Evolutionary conservation across 148 eudicot species (phyloP).

Genomic region (Chenopodium suecicum): DNA sequence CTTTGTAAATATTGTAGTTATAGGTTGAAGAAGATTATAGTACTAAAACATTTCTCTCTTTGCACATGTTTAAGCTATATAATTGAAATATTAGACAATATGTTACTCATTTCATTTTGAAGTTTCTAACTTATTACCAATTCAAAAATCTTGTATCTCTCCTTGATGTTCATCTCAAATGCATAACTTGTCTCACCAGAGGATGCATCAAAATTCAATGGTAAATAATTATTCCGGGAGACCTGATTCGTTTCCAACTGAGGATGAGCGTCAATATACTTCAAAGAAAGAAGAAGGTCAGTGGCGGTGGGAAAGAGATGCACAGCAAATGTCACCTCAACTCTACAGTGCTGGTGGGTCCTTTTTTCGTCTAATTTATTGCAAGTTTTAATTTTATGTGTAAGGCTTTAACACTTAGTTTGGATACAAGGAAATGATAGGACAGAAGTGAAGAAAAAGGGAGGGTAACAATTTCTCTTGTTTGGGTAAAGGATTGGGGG

Average conservation of each 20-base stretch:
- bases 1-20: not conserved
- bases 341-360: slow-evolving; percentile 38
- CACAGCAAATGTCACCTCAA: slow-evolving; percentile 40
- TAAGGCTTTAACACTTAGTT: too few relatives aligned
- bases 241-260: slow-evolving; percentile 25
- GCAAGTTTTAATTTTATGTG: slow-evolving; percentile 1
- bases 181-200: slow-evolving; percentile 32
- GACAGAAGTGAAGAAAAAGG: too few relatives aligned
- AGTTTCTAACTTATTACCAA: not conserved
- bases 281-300: slow-evolving; percentile 33
- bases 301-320: slow-evolving; percentile 48
- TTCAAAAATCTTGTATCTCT: not conserved
- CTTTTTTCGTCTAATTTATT: not conserved
- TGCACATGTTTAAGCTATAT: not conserved
- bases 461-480: too few relatives aligned
- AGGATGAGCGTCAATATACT: slow-evolving; percentile 33
- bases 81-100: too few relatives aligned
- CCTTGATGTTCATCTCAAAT: slow-evolving; percentile 17
- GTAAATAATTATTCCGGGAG: slow-evolving; percentile 30
- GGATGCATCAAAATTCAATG: slow-evolving; percentile 29
- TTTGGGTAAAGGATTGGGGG: too few relatives aligned
- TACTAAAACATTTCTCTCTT: not conserved
- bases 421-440: too few relatives aligned
- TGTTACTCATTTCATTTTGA: not conserved
- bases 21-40: not conserved